A percentile compares a stretch with the other conserved stretches of the same genome.
These are phyloP conservation scores for Alternaria brassicae DNA, from an alignment of 2,329 filamentous ascomycete genomes.

Conservation along the genomic window DNA sequence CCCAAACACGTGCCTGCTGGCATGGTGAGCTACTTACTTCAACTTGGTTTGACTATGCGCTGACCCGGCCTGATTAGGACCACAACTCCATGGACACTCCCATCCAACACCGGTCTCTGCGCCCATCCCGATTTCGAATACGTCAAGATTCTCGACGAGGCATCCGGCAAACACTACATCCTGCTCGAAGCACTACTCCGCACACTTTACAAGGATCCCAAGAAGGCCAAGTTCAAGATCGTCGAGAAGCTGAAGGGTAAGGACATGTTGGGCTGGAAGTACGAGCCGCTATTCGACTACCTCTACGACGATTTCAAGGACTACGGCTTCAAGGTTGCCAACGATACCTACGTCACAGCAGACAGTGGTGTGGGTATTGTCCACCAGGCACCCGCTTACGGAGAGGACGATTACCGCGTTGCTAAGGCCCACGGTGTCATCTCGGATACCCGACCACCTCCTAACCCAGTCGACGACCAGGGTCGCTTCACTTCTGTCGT, in stretches of 20 bases:
- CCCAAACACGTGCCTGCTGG: constrained; percentile 75
- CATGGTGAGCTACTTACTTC: constrained; percentile 61
- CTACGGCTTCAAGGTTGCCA: constrained; percentile 79
- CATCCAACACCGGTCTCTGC: constrained; percentile 79
- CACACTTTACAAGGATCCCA: constrained; percentile 91
- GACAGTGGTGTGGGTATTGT: constrained; percentile 94
- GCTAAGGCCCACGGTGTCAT: constrained; percentile 79
- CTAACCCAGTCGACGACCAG: constrained; percentile 86
- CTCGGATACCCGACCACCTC: constrained; percentile 76
- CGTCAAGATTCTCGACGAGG: constrained; percentile 83
- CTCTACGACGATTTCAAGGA: constrained; percentile 91
- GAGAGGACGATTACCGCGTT: constrained; percentile 94
- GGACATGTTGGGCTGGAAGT: constrained; percentile 87
- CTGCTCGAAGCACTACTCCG: constrained; percentile 80
- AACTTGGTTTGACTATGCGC: not conserved
- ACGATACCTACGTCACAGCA: constrained; percentile 84
- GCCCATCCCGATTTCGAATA: constrained; percentile 86
- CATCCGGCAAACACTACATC: constrained; percentile 82
- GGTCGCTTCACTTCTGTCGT: constrained; percentile 81
- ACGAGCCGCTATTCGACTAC: constrained; percentile 88
- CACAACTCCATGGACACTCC: constrained; percentile 86
- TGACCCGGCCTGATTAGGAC: constrained; percentile 56
- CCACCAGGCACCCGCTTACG: constrained; percentile 90
- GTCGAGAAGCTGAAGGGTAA: constrained; percentile 80
- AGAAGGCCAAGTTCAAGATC: constrained; percentile 91